These are phyloP conservation scores for Fusarium sp. DNA, from an alignment of 2,329 filamentous ascomycete genomes.

Conservation along the genomic window DNA sequence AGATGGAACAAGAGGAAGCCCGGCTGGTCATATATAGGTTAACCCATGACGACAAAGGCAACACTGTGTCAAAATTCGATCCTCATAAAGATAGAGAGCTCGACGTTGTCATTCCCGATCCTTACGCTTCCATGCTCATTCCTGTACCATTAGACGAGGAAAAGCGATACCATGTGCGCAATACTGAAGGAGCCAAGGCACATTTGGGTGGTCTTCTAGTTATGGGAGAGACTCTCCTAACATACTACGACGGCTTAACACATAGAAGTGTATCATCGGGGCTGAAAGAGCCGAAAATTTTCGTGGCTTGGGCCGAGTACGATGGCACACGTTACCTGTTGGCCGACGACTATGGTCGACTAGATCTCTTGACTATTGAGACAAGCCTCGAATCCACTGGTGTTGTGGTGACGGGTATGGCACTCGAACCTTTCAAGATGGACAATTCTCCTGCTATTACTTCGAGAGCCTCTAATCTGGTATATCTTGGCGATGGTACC, in stretches of 20 bases:
- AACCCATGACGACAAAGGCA: constrained; percentile 69
- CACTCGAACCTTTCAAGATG: constrained; percentile 65
- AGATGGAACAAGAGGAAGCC: constrained; percentile 65
- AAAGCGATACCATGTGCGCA: constrained; percentile 72
- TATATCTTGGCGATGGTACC: constrained; percentile 79
- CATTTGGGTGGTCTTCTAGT: constrained; percentile 78
- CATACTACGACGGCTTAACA: constrained; percentile 85
- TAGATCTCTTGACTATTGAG: constrained; percentile 87
- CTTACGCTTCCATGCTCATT: constrained; percentile 71
- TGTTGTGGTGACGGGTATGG: constrained; percentile 78
- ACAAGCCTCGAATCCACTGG: constrained; percentile 74
- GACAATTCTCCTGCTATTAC: constrained; percentile 58
- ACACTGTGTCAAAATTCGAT: constrained; percentile 67
- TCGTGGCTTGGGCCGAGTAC: constrained; percentile 90
- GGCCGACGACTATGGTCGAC: constrained; percentile 88
- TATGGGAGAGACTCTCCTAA: constrained; percentile 83
- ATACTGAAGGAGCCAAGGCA: constrained; percentile 66
- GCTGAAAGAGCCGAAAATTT: constrained; percentile 82
- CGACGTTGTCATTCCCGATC: constrained; percentile 65
- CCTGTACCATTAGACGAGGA: constrained; percentile 70
- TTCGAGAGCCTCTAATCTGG: constrained; percentile 80
- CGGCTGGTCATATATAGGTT: constrained; percentile 71
- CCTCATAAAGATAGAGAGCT: constrained; percentile 67
- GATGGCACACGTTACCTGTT: constrained; percentile 87
- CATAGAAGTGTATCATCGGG: constrained; percentile 74